Evolutionary conservation across 495 filamentous ascomycete species (phyloP), one percentile per base, ranked within the genome.

Genomic region (Aspergillus wentii): DNA sequence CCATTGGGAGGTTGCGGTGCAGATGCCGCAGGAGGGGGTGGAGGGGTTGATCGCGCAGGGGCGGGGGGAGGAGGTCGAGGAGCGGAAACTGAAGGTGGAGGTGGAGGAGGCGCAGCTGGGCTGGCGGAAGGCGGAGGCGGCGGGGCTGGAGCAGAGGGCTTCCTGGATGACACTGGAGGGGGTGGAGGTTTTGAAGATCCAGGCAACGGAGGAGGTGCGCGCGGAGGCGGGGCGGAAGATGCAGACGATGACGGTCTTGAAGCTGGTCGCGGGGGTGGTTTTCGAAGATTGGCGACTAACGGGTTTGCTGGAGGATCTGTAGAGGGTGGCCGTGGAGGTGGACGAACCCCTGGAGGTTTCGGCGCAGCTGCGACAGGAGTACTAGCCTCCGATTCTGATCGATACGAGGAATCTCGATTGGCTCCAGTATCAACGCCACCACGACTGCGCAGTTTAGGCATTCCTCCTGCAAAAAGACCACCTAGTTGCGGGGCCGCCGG

Each of bases 401-500:
- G 66, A 51, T 95, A 92, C 36, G 85, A 74, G 16, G 88, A 78
- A 31, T 82, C 81, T 49, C 70, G 76, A 52, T 71, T 82, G 47
- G 88, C 89, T 58, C 91, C 91, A 9, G 92, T 96, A 60, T 94
- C 80, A 38, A 98, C 71, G 15, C 91, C 92, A 17, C 85, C 89
- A 8, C 86, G 80, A 64, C 88, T 95, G 58, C 83, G 82, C 45
- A 98, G 54, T 65, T 95, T 97, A 3, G 92, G 92, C 73, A 97
- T 97, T 20, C 91, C 94, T 20, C 88, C 89, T 7, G 87, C 88
- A 52, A 98, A 94, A 17, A 98, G 61, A 3, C 94, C 92, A 7
- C 71, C 90, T 22, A 98, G 58, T 55, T 97, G 92, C 19, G 89
- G 86, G 13, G 87, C 77, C 16, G 80, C 62, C 17, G 78, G 72